Conservation (phyloP, 1,284 basidiomycete genomes). For the Microbotryomycetes sp. region DNA sequence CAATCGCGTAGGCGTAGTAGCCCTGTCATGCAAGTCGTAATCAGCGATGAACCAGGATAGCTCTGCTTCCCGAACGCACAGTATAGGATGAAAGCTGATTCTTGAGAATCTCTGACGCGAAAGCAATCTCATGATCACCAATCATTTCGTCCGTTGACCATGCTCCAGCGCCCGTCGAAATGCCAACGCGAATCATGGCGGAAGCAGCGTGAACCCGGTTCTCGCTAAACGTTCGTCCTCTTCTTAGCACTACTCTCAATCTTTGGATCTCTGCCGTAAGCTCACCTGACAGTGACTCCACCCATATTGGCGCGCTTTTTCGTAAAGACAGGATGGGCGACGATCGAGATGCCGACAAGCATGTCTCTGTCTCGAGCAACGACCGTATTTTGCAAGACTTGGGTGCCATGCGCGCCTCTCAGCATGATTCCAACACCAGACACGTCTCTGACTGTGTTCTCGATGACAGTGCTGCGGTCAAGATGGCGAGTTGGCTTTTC, state of each 20-base stretch:
- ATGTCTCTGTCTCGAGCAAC: constrained; percentile 25
- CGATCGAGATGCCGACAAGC: constrained; percentile 25
- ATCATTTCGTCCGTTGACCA: constrained; percentile 24
- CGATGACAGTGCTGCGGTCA: constrained; percentile 53
- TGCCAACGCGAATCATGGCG: constrained; percentile 28
- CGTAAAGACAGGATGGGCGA: constrained; percentile 15
- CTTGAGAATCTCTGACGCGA: constrained; percentile 14
- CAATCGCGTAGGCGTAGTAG: constrained; percentile 27
- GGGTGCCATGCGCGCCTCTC: constrained; percentile 16
- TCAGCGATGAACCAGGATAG: too few relatives aligned
- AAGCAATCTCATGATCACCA: constrained; percentile 25
- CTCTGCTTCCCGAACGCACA: background rate
- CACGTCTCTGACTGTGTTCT: constrained; percentile 58
- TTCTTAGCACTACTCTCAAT: background rate
- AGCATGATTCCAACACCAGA: constrained; percentile 50
- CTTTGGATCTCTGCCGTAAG: background rate
- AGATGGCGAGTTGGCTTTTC: background rate
- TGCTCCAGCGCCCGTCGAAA: constrained; percentile 19
- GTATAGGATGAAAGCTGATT: constrained; percentile 24
- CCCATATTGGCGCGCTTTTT: background rate
- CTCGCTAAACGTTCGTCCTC: constrained; percentile 1
- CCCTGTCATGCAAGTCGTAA: background rate
- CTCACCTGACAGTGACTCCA: constrained; percentile 16
- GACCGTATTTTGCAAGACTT: constrained; percentile 21
- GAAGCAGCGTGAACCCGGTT: constrained; percentile 27